phyloP scores from a whole-genome alignment of 164 flowering plant species.

The Piper longum region DNA sequence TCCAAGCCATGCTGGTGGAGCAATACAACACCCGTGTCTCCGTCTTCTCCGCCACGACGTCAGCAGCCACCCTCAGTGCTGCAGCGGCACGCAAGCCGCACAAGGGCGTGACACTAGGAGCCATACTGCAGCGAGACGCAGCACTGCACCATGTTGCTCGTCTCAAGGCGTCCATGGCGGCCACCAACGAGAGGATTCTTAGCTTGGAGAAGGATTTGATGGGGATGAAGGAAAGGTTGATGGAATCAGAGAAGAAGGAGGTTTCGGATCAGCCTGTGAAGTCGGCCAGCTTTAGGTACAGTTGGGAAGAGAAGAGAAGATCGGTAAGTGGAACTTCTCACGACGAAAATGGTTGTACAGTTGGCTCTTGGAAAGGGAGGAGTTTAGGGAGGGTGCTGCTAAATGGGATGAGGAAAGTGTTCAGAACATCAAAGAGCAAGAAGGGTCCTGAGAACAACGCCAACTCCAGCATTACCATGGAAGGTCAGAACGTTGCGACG shows the following conservation, averaged over 20 bases:
- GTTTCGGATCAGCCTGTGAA: constrained; percentile 13
- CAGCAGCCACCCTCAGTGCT: background rate
- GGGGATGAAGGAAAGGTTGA: constrained; percentile 42
- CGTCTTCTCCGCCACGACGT: constrained; percentile 14
- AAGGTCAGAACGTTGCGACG: background rate
- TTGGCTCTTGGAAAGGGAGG: constrained; percentile 8
- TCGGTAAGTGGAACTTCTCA: constrained; percentile 32
- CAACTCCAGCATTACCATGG: background rate
- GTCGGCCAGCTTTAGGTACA: constrained; percentile 44
- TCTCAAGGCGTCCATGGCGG: constrained; percentile 44
- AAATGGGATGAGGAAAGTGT: constrained; percentile 38
- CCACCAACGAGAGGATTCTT: constrained; percentile 43
- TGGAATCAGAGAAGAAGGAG: constrained; percentile 12
- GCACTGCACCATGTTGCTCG: constrained; percentile 42
- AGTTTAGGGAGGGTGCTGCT: constrained; percentile 30
- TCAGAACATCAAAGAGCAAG: constrained; percentile 15
- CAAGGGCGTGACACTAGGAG: constrained; percentile 36
- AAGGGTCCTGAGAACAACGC: background rate
- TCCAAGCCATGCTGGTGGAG: constrained; percentile 73
- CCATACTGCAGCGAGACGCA: constrained; percentile 54
- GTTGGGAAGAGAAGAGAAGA: constrained; percentile 18
- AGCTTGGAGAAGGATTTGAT: constrained; percentile 46
- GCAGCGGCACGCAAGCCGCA: background rate
- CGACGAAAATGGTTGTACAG: constrained; percentile 1
- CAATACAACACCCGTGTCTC: constrained; percentile 62